phyloP scores from a whole-genome alignment of 2,329 filamentous ascomycete genomes.

The Ilyonectria mors-panacis region DNA sequence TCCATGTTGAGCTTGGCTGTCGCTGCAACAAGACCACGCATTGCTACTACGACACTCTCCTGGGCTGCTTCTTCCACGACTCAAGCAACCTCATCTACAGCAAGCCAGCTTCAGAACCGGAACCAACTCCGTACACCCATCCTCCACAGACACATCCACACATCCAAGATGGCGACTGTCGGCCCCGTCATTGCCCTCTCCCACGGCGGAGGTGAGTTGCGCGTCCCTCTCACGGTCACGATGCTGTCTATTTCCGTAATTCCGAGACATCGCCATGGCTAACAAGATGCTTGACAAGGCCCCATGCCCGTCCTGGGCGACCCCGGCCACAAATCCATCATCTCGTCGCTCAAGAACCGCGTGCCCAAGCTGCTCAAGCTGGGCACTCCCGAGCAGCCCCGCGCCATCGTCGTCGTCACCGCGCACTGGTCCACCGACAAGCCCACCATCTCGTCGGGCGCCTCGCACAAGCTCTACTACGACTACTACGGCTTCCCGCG shows the following conservation, averaged over 20 bases:
- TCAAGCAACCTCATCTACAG: conserved; percentile 1
- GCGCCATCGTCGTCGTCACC: conserved; percentile 70
- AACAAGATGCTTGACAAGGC: conserved; percentile 50
- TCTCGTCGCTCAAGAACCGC: conserved; percentile 65
- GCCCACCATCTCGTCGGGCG: conserved; percentile 66
- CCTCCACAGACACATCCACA: conserved; percentile 15
- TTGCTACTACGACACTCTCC: conserved; percentile 14
- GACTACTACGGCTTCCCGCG: conserved; percentile 73
- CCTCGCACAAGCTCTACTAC: conserved; percentile 65
- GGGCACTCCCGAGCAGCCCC: conserved; percentile 63
- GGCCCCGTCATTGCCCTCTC: conserved; percentile 64
- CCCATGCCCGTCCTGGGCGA: conserved; percentile 73
- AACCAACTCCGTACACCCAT: conserved; percentile 10
- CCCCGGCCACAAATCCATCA: conserved; percentile 65
- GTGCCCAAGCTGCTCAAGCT: conserved; percentile 71
- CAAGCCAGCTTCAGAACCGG: neutral
- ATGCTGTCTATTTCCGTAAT: conserved; percentile 6
- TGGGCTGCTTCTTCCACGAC: neutral
- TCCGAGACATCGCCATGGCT: conserved; percentile 7
- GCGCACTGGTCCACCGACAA: conserved; percentile 69
- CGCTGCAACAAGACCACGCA: conserved; percentile 21
- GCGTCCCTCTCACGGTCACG: neutral
- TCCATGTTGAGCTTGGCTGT: conserved; percentile 36
- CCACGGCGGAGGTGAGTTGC: conserved; percentile 63
- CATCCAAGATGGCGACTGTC: conserved; percentile 55